Conservation (phyloP, 306 rosid species). For the Dryas alaskensis region DNA sequence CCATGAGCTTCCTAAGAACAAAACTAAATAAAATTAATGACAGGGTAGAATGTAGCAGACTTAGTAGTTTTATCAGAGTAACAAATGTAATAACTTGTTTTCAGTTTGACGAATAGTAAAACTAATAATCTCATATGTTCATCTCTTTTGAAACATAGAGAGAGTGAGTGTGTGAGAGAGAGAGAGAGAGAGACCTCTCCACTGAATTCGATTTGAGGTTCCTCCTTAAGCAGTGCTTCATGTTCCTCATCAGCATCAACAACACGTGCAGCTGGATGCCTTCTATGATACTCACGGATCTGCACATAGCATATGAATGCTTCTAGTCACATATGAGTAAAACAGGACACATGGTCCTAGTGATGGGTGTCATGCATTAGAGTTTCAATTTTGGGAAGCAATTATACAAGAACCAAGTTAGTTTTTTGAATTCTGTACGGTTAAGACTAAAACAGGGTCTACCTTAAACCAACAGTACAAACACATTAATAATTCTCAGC, state of each 20-base stretch:
- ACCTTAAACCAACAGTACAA: not conserved
- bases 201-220: constrained; percentile 84
- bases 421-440: not conserved
- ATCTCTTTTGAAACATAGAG: not conserved
- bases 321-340: not conserved
- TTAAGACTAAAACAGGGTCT: not conserved
- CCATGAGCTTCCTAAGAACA: constrained; percentile 81
- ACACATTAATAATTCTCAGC: not conserved
- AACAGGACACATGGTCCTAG: not conserved
- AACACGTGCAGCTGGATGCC: constrained; percentile 86
- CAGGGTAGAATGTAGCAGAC: not conserved
- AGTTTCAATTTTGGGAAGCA: not conserved
- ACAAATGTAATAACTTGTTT: not conserved
- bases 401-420: not conserved
- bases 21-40: not conserved
- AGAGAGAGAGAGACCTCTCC: constrained; percentile 68
- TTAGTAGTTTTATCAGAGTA: not conserved
- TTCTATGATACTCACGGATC: constrained; percentile 97
- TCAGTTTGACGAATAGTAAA: not conserved
- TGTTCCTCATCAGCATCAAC: constrained; percentile 74
- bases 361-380: not conserved
- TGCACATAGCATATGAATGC: constrained; percentile 28
- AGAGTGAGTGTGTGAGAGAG: not conserved
- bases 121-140: not conserved
- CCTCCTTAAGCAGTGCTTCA: constrained; percentile 78